These are phyloP conservation scores for Skeletonema costatum DNA, from an alignment of 108 stramenopile genomes.

Conservation along the genomic window DNA sequence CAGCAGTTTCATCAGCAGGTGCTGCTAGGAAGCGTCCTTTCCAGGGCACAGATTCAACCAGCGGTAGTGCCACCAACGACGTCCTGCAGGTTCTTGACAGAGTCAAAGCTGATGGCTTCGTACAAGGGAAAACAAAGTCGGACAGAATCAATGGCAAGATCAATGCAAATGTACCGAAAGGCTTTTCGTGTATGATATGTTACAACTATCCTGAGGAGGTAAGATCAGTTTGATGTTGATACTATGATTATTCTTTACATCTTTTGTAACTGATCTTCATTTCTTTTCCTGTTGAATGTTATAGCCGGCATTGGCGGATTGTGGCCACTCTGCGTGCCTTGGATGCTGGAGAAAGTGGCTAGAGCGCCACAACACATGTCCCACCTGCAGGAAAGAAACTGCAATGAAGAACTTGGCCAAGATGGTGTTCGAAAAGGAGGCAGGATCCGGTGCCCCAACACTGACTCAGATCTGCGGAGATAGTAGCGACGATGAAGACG, in stretches of 20 bases:
- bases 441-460: conserved; percentile 21
- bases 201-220: conserved; percentile 40
- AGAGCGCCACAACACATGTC: conserved; percentile 58
- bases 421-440: conserved; percentile 50
- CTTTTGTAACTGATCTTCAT: neutral
- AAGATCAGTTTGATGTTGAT: conserved; percentile 4
- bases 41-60: neutral
- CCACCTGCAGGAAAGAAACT: conserved; percentile 53
- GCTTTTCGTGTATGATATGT: conserved; percentile 58
- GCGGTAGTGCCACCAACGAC: neutral
- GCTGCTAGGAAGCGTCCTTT: conserved; percentile 8
- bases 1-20: neutral
- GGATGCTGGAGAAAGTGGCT: conserved; percentile 77
- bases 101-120: conserved; percentile 25
- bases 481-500: conserved; percentile 21
- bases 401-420: conserved; percentile 43
- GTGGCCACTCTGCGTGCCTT: conserved; percentile 62
- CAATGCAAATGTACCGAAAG: conserved; percentile 59
- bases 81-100: conserved; percentile 7
- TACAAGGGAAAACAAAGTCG: conserved; percentile 1
- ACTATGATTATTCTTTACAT: neutral
- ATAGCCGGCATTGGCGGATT: conserved; percentile 64
- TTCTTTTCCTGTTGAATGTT: neutral
- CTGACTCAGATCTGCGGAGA: conserved; percentile 47
- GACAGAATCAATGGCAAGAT: conserved; percentile 29